A percentile compares a stretch with the other conserved stretches of the same genome.
phyloP scores from a whole-genome alignment of 495 filamentous ascomycete genomes.

The Ramalina peruviana region DNA sequence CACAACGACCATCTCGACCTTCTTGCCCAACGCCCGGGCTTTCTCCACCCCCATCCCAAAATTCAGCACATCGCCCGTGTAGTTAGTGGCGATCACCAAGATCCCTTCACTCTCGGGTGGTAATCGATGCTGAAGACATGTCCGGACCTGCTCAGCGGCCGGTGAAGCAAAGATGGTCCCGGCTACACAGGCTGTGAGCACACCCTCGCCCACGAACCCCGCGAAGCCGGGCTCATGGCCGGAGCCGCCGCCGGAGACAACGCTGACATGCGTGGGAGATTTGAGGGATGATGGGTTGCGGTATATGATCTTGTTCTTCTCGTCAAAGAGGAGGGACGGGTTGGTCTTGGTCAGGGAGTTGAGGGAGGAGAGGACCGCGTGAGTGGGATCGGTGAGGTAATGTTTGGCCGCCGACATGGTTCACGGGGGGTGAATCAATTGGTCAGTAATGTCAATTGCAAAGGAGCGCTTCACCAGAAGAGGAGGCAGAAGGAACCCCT shows the following conservation, averaged over 20 bases:
- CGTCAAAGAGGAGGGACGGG: conserved; percentile 68
- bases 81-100: conserved; percentile 53
- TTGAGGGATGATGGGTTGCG: conserved; percentile 40
- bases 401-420: conserved; percentile 48
- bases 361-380: conserved; percentile 68
- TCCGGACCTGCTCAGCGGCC: conserved; percentile 71
- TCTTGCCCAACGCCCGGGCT: conserved; percentile 63
- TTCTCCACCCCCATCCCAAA: conserved; percentile 94
- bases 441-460: no score
- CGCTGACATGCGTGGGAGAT: conserved; percentile 43
- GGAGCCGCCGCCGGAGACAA: conserved; percentile 81
- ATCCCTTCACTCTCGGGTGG: conserved; percentile 53
- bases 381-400: conserved; percentile 76
- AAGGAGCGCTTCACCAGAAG: no score
- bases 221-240: conserved; percentile 91
- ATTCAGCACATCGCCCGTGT: conserved; percentile 73
- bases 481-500: no score
- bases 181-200: conserved; percentile 76
- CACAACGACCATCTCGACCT: conserved; percentile 86
- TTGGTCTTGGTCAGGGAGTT: conserved; percentile 69
- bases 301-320: conserved; percentile 75
- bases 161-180: conserved; percentile 92
- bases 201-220: conserved; percentile 51
- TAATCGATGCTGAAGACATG: conserved; percentile 58
- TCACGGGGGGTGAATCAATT: neutral